Base-by-base conservation (phyloP, 768 basidiomycete genomes). In the Amanita brunnescens region DNA sequence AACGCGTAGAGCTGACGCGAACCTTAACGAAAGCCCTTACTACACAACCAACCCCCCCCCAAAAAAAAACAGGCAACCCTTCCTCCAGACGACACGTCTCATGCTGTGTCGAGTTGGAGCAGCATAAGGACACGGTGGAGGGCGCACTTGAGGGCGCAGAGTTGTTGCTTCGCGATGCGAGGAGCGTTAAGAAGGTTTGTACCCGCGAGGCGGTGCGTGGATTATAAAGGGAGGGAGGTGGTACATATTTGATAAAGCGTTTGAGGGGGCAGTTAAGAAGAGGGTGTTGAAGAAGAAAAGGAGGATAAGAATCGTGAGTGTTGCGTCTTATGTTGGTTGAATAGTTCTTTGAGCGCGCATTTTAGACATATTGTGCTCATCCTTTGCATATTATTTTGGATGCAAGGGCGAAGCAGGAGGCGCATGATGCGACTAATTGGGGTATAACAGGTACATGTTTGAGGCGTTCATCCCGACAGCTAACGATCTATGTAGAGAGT, bases 361-460 rank as follows among this genome's bases (percentile, higher is more conserved):
- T 45, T 13, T 55, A 90, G 89, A 78, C 40, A 68, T 87, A 18
- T 83, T 60, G 75, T 91, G 67, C 76, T 30, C 87, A 91, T 57
- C 89, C 89, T 0, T 85, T 85, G 0, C 89, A 91, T 62, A 68
- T 72, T 6, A 60, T 73, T 0, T 69, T 91, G 23, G 76, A 83
- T 6, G 58, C 66, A 5, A 73, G 71, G 38, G 81, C 83, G 8
- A 75, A 75, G 44, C 65, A 70, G 0, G 88, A 91, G 56, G 89
- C 89, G 1, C 71, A 85, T 59, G 85, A 91, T 49, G 78, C 79
- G 0, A 68, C 91, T 55, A 85, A 79, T 20, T 91, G 90, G 89
- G 79, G 83, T 7, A 88, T 85, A 66, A 85, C 88, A 2, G 83
- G 84, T 82, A 53, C 26, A 68, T 20, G 32, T 9, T 34, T 39